A percentile compares a stretch with the other conserved stretches of the same genome.
Evolutionary conservation across 306 rosid genomes (phyloP).

Genomic region (Prunus mira): DNA sequence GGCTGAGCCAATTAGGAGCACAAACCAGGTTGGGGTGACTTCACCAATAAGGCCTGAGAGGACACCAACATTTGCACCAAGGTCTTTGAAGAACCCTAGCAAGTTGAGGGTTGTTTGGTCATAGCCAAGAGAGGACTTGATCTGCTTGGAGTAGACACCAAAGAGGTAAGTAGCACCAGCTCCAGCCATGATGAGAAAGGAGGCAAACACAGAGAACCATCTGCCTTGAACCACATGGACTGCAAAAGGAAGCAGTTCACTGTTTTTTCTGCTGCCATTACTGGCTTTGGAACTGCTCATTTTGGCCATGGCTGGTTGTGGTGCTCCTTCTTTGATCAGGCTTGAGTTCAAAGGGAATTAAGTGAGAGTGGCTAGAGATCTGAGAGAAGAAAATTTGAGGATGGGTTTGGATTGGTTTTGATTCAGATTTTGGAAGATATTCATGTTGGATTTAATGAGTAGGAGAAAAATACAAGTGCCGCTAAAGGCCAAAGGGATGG

Average conservation of each 20-base stretch:
- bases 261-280: neutral
- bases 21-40: slow-evolving; percentile 49
- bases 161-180: slow-evolving; percentile 48
- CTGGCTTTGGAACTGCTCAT: neutral
- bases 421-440: neutral
- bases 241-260: neutral
- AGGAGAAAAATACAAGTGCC: neutral
- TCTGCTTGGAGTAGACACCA: slow-evolving; percentile 40
- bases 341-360: neutral
- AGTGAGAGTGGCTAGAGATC: neutral
- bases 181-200: slow-evolving; percentile 52
- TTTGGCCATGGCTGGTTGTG: neutral
- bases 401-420: neutral
- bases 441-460: neutral
- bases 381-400: neutral
- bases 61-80: slow-evolving; percentile 46
- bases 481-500: neutral
- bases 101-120: slow-evolving; percentile 40
- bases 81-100: slow-evolving; percentile 43
- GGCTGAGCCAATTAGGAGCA: slow-evolving; percentile 39
- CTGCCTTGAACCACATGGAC: slow-evolving; percentile 30
- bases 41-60: slow-evolving; percentile 44
- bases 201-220: slow-evolving; percentile 52
- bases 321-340: neutral
- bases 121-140: slow-evolving; percentile 45